phyloP scores from a whole-genome alignment of 1,139 yeast species.

The Taphrina flavorubra region DNA sequence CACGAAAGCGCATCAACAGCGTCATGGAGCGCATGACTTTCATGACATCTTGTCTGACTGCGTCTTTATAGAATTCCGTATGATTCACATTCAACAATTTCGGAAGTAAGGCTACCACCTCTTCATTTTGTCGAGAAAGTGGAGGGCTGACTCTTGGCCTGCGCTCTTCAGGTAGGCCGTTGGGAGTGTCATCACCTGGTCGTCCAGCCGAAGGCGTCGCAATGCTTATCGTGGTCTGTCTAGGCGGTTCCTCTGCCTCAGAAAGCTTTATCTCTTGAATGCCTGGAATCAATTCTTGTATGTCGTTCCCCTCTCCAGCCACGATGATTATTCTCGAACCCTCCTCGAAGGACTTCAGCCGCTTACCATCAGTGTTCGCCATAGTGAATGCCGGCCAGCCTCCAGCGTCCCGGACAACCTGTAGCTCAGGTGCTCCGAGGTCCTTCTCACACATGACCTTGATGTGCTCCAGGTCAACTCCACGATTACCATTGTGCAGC shows the following conservation, averaged over 20 bases:
- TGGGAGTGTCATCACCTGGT: neutral
- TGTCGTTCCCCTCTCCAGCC: neutral
- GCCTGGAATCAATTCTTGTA: neutral
- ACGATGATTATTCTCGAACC: conserved; percentile 3
- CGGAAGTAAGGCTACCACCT: conserved; percentile 12
- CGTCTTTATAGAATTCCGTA: conserved; percentile 18
- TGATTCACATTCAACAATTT: neutral
- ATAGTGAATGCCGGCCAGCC: conserved; percentile 11
- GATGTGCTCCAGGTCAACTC: conserved; percentile 20
- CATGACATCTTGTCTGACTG: conserved; percentile 15
- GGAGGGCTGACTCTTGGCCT: conserved; percentile 4
- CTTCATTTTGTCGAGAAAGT: conserved; percentile 6
- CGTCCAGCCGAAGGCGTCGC: neutral
- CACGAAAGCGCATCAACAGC: conserved; percentile 21
- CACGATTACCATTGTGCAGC: conserved; percentile 2
- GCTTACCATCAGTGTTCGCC: neutral
- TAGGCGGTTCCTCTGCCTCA: neutral
- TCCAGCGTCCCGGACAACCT: neutral
- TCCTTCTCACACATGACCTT: conserved; percentile 3
- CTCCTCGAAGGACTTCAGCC: conserved; percentile 2
- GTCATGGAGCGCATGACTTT: conserved; percentile 25
- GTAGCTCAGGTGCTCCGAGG: neutral
- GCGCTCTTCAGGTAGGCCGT: neutral
- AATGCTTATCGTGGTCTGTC: neutral
- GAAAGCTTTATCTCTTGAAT: conserved; percentile 2